Percentiles rank a stretch among this genome's conserved stretches.
Conservation (phyloP, 1,139 yeast genomes). For the Debaryomycetaceae sp. region DNA sequence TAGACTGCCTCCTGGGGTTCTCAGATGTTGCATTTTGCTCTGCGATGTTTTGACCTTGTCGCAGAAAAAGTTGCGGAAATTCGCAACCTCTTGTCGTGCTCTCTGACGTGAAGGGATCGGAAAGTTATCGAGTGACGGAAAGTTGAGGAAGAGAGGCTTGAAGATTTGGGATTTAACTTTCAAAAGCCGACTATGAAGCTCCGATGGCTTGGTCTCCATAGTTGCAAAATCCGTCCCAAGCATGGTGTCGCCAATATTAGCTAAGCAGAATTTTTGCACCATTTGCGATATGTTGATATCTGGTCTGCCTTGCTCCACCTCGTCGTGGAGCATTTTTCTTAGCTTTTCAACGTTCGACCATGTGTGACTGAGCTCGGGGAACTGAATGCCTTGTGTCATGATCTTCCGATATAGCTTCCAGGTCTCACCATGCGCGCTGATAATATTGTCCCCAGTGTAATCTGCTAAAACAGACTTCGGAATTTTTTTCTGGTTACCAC, state of each 20-base stretch:
- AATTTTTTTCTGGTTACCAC: slow-evolving; percentile 59
- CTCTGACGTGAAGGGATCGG: slow-evolving; percentile 48
- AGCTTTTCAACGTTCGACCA: slow-evolving; percentile 28
- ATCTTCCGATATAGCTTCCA: slow-evolving; percentile 51
- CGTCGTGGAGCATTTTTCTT: slow-evolving; percentile 10
- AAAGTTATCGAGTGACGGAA: slow-evolving; percentile 50
- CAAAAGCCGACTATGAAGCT: slow-evolving; percentile 37
- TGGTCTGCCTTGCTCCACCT: slow-evolving; percentile 5
- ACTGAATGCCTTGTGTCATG: slow-evolving; percentile 48
- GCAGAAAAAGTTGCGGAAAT: slow-evolving; percentile 35
- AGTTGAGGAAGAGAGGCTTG: slow-evolving; percentile 51
- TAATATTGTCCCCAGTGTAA: slow-evolving; percentile 62
- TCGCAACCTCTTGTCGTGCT: slow-evolving; percentile 42
- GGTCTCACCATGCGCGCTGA: slow-evolving; percentile 54
- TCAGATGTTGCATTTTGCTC: slow-evolving; percentile 13
- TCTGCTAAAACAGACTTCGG: slow-evolving; percentile 54
- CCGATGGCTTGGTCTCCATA: slow-evolving; percentile 20
- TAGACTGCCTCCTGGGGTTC: slow-evolving; percentile 27
- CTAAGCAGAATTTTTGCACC: slow-evolving; percentile 47
- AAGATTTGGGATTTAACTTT: slow-evolving; percentile 53
- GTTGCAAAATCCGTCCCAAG: slow-evolving; percentile 47
- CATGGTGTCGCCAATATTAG: slow-evolving; percentile 49
- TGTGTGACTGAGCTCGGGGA: slow-evolving; percentile 41
- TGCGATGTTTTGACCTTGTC: slow-evolving; percentile 23
- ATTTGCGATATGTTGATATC: slow-evolving; percentile 32